These are phyloP conservation scores for Cadophora malorum DNA, from an alignment of 2,329 filamentous ascomycete genomes.

Conservation along the genomic window DNA sequence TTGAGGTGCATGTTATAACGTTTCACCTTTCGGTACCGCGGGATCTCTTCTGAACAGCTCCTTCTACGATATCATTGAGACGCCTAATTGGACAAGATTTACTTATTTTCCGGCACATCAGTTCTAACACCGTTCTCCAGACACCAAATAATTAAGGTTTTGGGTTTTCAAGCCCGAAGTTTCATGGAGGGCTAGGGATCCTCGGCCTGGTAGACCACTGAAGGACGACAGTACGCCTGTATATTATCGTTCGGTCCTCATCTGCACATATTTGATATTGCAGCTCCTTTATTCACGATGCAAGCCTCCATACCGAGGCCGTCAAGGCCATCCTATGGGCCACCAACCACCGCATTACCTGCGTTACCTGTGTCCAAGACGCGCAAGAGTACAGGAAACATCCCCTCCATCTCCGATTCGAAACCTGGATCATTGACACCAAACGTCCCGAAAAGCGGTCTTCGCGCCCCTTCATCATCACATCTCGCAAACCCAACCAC, in stretches of 20 bases:
- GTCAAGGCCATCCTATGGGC: slow-evolving; percentile 71
- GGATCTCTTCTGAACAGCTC: slow-evolving; percentile 26
- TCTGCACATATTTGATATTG: slow-evolving; percentile 18
- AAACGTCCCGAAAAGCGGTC: slow-evolving; percentile 58
- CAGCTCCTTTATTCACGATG: slow-evolving; percentile 14
- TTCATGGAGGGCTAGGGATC: slow-evolving; percentile 39
- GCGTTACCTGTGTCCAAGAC: slow-evolving; percentile 76
- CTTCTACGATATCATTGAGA: slow-evolving; percentile 23
- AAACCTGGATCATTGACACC: slow-evolving; percentile 42
- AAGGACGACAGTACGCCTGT: slow-evolving; percentile 26
- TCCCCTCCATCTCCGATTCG: slow-evolving; percentile 47
- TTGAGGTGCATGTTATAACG: slow-evolving; percentile 38
- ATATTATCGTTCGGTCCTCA: slow-evolving; percentile 30
- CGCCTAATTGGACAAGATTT: slow-evolving; percentile 34
- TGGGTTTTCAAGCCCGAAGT: slow-evolving; percentile 30
- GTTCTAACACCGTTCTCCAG: slow-evolving; percentile 26
- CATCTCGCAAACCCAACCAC: slow-evolving; percentile 56
- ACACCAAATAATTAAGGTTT: slow-evolving; percentile 31
- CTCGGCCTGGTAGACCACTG: slow-evolving; percentile 32
- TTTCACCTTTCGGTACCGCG: slow-evolving; percentile 38
- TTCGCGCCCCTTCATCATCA: slow-evolving; percentile 65
- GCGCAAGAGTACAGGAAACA: slow-evolving; percentile 66
- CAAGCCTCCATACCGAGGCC: slow-evolving; percentile 49
- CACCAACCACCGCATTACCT: slow-evolving; percentile 75
- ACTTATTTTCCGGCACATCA: slow-evolving; percentile 14